Percentiles rank a stretch among this genome's conserved stretches.
phyloP scores from a whole-genome alignment of 2,329 filamentous ascomycete genomes.

The Diaporthe sp. region DNA sequence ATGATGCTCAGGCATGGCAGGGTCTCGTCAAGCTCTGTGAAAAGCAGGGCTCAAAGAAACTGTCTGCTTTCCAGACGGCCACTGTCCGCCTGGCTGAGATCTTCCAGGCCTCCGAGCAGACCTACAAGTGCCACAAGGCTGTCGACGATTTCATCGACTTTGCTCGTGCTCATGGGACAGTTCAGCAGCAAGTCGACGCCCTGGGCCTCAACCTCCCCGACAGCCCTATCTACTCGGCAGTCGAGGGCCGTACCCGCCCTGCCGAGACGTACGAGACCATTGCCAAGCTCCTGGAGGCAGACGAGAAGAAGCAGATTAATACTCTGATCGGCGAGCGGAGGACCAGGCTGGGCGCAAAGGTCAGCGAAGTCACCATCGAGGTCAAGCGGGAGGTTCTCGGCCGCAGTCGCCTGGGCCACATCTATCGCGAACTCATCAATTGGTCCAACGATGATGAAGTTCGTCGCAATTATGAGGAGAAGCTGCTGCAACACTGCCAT shows the following conservation, averaged over 20 bases:
- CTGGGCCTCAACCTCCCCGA: slow-evolving; percentile 83
- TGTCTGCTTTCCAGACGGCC: slow-evolving; percentile 82
- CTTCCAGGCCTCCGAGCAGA: slow-evolving; percentile 75
- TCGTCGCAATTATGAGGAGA: slow-evolving; percentile 90
- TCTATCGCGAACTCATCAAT: slow-evolving; percentile 88
- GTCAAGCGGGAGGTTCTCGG: slow-evolving; percentile 88
- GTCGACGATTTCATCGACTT: slow-evolving; percentile 86
- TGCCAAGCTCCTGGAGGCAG: slow-evolving; percentile 84
- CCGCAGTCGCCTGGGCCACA: slow-evolving; percentile 81
- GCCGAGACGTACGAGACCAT: slow-evolving; percentile 85
- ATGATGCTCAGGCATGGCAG: slow-evolving; percentile 90
- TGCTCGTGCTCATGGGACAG: slow-evolving; percentile 79
- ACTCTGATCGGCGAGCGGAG: slow-evolving; percentile 89
- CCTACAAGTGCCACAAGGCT: slow-evolving; percentile 74
- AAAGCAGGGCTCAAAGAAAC: slow-evolving; percentile 76
- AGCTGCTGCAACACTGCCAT: slow-evolving; percentile 84
- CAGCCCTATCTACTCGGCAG: slow-evolving; percentile 82
- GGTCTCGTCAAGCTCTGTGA: slow-evolving; percentile 90
- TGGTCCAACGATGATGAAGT: slow-evolving; percentile 92
- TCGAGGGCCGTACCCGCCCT: slow-evolving; percentile 88
- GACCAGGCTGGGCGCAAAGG: slow-evolving; percentile 86
- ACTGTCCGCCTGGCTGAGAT: slow-evolving; percentile 82
- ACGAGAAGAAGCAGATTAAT: slow-evolving; percentile 92
- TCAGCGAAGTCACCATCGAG: slow-evolving; percentile 86
- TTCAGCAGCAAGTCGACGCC: slow-evolving; percentile 81